Base-by-base conservation (phyloP, 129 eudicot species). In the Solidago caesia region DNA sequence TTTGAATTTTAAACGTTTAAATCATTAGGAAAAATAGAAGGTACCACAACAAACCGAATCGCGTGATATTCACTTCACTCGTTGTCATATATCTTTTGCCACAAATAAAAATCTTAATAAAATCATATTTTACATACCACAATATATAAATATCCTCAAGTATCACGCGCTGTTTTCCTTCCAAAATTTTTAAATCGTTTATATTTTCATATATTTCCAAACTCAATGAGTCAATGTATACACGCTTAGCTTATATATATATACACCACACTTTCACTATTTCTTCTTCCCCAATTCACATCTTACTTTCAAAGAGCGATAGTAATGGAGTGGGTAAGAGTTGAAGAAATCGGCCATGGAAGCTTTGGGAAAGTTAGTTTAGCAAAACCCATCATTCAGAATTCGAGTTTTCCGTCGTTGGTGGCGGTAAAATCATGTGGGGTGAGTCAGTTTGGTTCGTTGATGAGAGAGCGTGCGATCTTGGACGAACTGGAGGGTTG, bases 381-480 rank as follows among this genome's bases (percentile, higher is more conserved):
- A 44, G 98, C 98, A 16, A 81, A 76, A 39, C 79, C 94, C 53
- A 89, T 70, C 64, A 79, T 5, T 55, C 83, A 76, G 4, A 77
- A 51, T 21, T 64, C 70, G 16, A 46, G 27, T 5, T 53, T 56
- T 56, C 87, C 87, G 13, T 68, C 79, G 12, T 55, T 79, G 7
- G 84, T 92, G 82, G 98, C 93, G 7, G 89, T 92, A 8, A 92
- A 92, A 70, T 81, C 96, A 2, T 89, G 87, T 27, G 78, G 68
- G 4, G 78, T 29, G 53, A 75, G 85, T 1, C 82, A 66, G 5
- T 84, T 86, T 33, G 70, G 67, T 45, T 78, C 87, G 0, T 80
- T 92, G 5, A 16, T 62, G 70, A 77, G 67, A 45, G 98, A 92
- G 76, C 80, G 83, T 41, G 6, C 48, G 25, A 76, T 87, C 2